Conservation (phyloP, 345 rosid species). For the Sonneratia alba region DNA sequence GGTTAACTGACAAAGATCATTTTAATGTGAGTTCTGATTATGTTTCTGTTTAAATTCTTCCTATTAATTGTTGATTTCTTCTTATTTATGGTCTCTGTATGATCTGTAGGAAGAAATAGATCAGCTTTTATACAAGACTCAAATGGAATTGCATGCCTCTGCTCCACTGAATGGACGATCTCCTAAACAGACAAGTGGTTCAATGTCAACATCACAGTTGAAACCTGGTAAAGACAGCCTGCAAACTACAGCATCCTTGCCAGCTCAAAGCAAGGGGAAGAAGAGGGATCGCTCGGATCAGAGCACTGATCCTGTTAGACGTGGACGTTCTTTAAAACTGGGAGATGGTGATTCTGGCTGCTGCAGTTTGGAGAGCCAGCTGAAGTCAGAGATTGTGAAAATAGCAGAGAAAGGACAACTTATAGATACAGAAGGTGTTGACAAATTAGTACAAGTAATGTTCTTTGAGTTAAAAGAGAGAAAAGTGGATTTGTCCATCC, state of each 20-base stretch:
- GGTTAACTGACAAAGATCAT: conserved; percentile 90
- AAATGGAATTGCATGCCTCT: conserved; percentile 65
- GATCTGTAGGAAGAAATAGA: conserved; percentile 41
- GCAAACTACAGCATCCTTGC: conserved; percentile 45
- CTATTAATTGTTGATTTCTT: not conserved
- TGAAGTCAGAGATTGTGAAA: conserved; percentile 61
- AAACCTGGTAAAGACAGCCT: conserved; percentile 59
- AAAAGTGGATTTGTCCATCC: conserved; percentile 56
- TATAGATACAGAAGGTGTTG: conserved; percentile 68
- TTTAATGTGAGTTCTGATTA: conserved; percentile 49
- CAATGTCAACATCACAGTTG: conserved; percentile 25
- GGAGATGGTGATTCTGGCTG: conserved; percentile 59
- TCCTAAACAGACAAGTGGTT: conserved; percentile 34
- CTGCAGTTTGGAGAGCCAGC: conserved; percentile 37
- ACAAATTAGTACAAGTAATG: conserved; percentile 76
- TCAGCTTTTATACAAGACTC: conserved; percentile 52
- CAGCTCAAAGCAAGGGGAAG: conserved; percentile 74
- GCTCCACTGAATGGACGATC: conserved; percentile 73
- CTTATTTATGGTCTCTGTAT: not conserved
- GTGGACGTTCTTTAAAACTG: conserved; percentile 44
- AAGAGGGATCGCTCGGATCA: conserved; percentile 86
- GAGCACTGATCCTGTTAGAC: conserved; percentile 49
- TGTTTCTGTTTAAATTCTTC: not conserved
- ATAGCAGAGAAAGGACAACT: conserved; percentile 74
- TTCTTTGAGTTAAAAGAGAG: conserved; percentile 50